Base-by-base conservation (phyloP, 768 basidiomycete genomes). In the Mycena leptocephala region DNA sequence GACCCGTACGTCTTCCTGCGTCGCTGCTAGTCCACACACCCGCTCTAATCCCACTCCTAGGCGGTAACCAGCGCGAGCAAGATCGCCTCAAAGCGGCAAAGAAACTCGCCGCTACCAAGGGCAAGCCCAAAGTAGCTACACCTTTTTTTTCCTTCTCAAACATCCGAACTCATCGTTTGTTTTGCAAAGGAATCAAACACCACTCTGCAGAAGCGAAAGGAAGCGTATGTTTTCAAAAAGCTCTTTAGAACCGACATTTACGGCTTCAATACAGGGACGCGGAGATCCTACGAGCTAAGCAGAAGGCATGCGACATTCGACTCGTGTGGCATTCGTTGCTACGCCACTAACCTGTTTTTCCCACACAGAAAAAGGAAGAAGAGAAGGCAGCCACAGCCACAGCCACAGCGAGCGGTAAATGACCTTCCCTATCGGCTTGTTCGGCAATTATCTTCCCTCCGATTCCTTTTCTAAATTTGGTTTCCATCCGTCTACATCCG, bases 41-140 rank as follows among this genome's bases (percentile, higher is more conserved):
- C 56, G 56, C 51, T 62, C 48, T 76, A 53, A 76, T 61, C 35
- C 78, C 33, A 33, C 76, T 77, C 79, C 41, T 80, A 96, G 95
- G 95, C 80, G 95, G 95, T 79, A 95, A 96, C 82, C 95, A 96
- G 83, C 91, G 95, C 66, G 95, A 96, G 9, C 88, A 86, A 84
- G 95, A 94, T 83, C 94, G 95, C 78, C 84, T 86, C 26, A 93
- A 92, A 82, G 92, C 94, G 18, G 92, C 92, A 86, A 96, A 96
- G 87, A 95, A 95, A 85, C 84, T 86, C 18, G 89, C 89, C 1
- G 85, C 87, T 9, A 69, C 77, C 18, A 85, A 84, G 66, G 93
- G 93, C 84, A 94, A 94, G 85, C 83, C 92, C 46, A 95, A 95
- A 48, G 64, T 48, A 48, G 20, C 9, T 35, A 3, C 28, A 16